These are phyloP conservation scores for Mariannaea elegans DNA, from an alignment of 2,329 filamentous ascomycete species.

Conservation along the genomic window DNA sequence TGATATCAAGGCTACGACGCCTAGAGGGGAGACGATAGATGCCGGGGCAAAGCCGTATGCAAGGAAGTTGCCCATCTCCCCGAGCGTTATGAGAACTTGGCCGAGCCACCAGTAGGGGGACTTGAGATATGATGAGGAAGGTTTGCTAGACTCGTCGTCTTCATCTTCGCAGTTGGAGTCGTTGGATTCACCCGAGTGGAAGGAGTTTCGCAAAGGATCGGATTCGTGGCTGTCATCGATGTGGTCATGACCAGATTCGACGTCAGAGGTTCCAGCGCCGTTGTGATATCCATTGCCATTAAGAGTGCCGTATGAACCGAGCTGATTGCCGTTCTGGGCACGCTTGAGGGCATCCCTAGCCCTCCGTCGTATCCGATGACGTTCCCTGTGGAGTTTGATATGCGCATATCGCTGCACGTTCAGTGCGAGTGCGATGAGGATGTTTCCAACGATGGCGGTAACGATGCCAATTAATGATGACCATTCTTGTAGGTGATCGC, in stretches of 20 bases:
- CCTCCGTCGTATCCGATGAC: slow-evolving; percentile 64
- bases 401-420: slow-evolving; percentile 98
- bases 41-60: slow-evolving; percentile 98
- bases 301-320: slow-evolving; percentile 48
- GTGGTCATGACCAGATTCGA: slow-evolving; percentile 42
- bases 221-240: slow-evolving; percentile 53
- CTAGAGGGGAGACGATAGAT: slow-evolving; percentile 94
- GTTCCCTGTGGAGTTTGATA: slow-evolving; percentile 80
- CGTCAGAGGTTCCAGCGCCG: slow-evolving; percentile 17
- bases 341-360: slow-evolving; percentile 63
- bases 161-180: slow-evolving; percentile 35
- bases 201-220: slow-evolving; percentile 62
- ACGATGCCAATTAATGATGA: slow-evolving; percentile 94
- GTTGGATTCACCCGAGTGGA: slow-evolving; percentile 50
- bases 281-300: slow-evolving; percentile 35
- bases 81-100: slow-evolving; percentile 89
- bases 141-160: slow-evolving; percentile 44
- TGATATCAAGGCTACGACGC: slow-evolving; percentile 94
- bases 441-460: slow-evolving; percentile 90
- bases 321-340: slow-evolving; percentile 43
- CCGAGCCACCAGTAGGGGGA: slow-evolving; percentile 98
- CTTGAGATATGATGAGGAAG: slow-evolving; percentile 78
- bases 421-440: slow-evolving; percentile 92
- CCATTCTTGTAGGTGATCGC: slow-evolving; percentile 73
- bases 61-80: slow-evolving; percentile 95